Conservation (phyloP, 2,329 filamentous ascomycete species). For the Monilinia aucupariae region DNA sequence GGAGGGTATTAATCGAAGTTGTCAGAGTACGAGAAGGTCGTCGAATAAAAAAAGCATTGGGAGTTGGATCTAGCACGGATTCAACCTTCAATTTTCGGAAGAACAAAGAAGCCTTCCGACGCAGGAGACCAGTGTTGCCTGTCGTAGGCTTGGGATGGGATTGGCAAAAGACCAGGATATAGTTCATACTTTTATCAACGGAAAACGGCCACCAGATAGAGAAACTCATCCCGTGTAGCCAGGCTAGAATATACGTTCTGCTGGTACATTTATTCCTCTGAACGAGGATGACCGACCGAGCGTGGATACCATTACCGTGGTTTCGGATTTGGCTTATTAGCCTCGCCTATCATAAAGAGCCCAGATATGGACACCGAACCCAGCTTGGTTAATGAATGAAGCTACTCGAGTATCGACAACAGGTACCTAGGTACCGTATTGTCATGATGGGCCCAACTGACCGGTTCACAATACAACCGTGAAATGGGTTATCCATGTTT, state of each 20-base stretch:
- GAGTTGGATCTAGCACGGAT: background rate
- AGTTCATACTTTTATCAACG: background rate
- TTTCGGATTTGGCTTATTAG: background rate
- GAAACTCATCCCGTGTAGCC: background rate
- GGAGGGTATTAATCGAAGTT: conserved; percentile 13
- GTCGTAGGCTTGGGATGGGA: background rate
- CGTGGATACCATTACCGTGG: background rate
- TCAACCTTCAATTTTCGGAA: background rate
- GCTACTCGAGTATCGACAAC: no score
- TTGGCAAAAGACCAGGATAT: background rate
- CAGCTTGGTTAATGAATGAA: background rate
- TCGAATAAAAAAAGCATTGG: background rate
- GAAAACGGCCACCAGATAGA: conserved; percentile 2
- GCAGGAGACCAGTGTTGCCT: background rate
- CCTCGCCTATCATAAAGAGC: background rate
- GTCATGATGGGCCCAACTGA: background rate
- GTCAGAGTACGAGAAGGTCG: background rate
- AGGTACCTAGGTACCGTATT: background rate
- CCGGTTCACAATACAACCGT: background rate
- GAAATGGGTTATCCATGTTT: background rate
- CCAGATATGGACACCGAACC: background rate
- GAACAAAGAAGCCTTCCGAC: background rate
- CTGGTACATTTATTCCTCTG: background rate
- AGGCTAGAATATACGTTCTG: background rate
- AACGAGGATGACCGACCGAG: background rate